These are phyloP conservation scores for Myotisia sp. DNA, from an alignment of 2,329 filamentous ascomycete species.

Conservation along the genomic window DNA sequence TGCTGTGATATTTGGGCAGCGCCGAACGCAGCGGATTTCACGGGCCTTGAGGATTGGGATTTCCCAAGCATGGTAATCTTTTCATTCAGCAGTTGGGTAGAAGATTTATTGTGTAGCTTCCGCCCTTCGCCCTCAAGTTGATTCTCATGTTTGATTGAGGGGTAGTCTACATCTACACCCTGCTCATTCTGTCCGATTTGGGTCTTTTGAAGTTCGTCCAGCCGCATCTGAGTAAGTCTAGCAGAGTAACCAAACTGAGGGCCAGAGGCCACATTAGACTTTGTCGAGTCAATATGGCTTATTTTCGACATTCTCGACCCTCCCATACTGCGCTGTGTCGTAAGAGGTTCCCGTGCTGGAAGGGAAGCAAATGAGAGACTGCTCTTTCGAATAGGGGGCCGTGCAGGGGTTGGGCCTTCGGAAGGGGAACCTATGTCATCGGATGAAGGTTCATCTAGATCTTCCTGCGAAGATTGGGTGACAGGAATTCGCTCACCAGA, in stretches of 20 bases:
- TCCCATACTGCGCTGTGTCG: constrained; percentile 69
- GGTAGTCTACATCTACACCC: constrained; percentile 43
- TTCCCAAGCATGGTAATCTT: constrained; percentile 66
- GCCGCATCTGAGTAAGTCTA: constrained; percentile 20
- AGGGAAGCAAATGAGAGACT: constrained; percentile 89
- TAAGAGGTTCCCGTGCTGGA: constrained; percentile 76
- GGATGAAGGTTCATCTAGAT: constrained; percentile 19
- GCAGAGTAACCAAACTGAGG: constrained; percentile 58
- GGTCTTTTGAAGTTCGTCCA: constrained; percentile 23
- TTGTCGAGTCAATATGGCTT: constrained; percentile 57
- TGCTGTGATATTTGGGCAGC: constrained; percentile 19
- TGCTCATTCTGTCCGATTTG: constrained; percentile 33
- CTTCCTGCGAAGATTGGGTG: neutral
- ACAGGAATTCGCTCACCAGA: no score
- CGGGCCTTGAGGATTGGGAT: constrained; percentile 33
- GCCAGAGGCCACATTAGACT: constrained; percentile 18
- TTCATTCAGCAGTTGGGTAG: constrained; percentile 85
- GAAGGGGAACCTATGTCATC: constrained; percentile 37
- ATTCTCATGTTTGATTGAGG: constrained; percentile 25
- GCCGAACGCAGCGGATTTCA: constrained; percentile 31
- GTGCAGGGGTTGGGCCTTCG: constrained; percentile 33
- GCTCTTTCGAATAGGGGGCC: constrained; percentile 74
- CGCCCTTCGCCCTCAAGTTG: constrained; percentile 39
- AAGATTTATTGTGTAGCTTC: constrained; percentile 64
- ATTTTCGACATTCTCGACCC: constrained; percentile 54